Percentiles rank a stretch among this genome's conserved stretches.
These are phyloP conservation scores for Aspergillus candidus DNA, from an alignment of 2,329 filamentous ascomycete species.

Conservation along the genomic window DNA sequence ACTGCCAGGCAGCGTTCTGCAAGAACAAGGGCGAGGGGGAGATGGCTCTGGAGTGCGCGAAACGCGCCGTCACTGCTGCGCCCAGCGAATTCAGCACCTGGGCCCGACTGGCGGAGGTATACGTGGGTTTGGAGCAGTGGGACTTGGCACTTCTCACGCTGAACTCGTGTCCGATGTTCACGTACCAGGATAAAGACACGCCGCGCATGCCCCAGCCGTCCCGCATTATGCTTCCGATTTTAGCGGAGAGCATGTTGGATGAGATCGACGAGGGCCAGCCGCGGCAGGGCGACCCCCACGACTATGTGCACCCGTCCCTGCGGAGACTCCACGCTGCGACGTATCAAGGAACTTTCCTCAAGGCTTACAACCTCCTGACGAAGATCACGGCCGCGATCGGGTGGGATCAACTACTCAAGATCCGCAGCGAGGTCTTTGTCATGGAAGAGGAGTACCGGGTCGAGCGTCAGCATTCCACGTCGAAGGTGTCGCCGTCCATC, in stretches of 20 bases:
- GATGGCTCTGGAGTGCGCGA: conserved; percentile 86
- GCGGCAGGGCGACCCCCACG: conserved; percentile 65
- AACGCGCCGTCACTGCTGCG: conserved; percentile 87
- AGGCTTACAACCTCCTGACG: conserved; percentile 88
- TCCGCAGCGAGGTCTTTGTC: conserved; percentile 93
- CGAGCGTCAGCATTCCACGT: conserved; percentile 48
- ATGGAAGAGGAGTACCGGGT: conserved; percentile 98
- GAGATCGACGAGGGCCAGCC: conserved; percentile 88
- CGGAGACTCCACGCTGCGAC: conserved; percentile 78
- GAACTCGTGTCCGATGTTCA: conserved; percentile 99
- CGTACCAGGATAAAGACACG: conserved; percentile 96
- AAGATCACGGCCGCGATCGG: conserved; percentile 96
- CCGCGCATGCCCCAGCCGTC: conserved; percentile 90
- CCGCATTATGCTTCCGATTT: conserved; percentile 77
- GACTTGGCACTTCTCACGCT: conserved; percentile 90
- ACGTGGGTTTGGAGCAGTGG: conserved; percentile 92
- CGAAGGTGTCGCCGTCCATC: conserved; percentile 20
- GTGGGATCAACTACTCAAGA: conserved; percentile 93
- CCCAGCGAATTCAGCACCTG: conserved; percentile 97
- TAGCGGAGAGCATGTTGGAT: conserved; percentile 83
- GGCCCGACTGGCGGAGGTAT: conserved; percentile 88
- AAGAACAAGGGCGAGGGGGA: conserved; percentile 80
- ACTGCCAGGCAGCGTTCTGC: conserved; percentile 88
- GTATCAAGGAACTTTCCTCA: conserved; percentile 92
- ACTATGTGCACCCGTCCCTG: conserved; percentile 81